A percentile compares a stretch with the other conserved stretches of the same genome.
phyloP scores from a whole-genome alignment of 192 early-diverging fungal species.

The Gamsiella multidivaricata region DNA sequence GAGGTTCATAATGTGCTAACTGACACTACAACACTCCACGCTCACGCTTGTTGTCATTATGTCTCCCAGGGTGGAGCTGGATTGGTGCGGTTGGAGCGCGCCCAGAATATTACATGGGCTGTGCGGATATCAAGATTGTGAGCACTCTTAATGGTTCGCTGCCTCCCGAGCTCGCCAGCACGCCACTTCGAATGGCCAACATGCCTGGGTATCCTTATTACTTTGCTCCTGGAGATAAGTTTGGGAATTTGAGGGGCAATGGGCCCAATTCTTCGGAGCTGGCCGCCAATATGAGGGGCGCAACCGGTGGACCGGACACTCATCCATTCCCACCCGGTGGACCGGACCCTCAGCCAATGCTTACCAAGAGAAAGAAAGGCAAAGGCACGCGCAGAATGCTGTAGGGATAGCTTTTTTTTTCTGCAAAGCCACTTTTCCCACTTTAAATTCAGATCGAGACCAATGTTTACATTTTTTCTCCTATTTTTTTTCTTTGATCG shows the following conservation, averaged over 20 bases:
- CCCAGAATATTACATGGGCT: conserved; percentile 79
- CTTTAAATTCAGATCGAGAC: no score
- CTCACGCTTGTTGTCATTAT: neutral
- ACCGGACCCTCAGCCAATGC: neutral
- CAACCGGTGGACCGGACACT: conserved; percentile 19
- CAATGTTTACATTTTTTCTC: no score
- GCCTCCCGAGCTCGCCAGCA: conserved; percentile 37
- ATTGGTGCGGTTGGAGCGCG: conserved; percentile 75
- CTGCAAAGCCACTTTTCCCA: no score
- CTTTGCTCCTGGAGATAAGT: conserved; percentile 28
- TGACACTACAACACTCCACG: no score
- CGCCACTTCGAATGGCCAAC: conserved; percentile 27
- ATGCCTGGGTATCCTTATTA: conserved; percentile 44
- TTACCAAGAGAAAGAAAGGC: conserved; percentile 4
- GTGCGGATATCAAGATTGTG: conserved; percentile 74
- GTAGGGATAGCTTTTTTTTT: neutral
- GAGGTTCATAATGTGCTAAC: no score
- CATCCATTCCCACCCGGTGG: no score
- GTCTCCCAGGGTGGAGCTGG: conserved; percentile 69
- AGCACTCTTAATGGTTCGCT: conserved; percentile 49
- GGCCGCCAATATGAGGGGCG: conserved; percentile 21
- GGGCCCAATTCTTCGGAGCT: conserved; percentile 23
- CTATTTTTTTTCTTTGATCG: conserved; percentile 46
- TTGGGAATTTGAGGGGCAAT: conserved; percentile 31
- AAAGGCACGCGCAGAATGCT: neutral